Conservation (phyloP, 805 yeast genomes). For the Zygoascus biomembranicola region DNA sequence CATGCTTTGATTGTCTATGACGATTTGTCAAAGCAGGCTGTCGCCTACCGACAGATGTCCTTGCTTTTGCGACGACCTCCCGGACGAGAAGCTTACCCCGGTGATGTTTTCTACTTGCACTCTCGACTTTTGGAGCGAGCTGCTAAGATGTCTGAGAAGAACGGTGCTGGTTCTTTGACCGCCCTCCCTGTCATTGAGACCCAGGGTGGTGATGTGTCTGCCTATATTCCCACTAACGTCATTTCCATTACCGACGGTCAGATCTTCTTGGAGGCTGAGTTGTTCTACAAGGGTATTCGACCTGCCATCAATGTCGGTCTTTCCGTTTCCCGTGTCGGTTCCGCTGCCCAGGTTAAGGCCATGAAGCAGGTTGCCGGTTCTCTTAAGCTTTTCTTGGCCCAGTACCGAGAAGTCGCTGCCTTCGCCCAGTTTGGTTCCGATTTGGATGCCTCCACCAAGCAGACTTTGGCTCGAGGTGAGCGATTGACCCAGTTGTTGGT, state of each 20-base stretch:
- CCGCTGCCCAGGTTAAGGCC: conserved; percentile 99
- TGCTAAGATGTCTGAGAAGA: conserved; percentile 86
- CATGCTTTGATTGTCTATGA: conserved; percentile 96
- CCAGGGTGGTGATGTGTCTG: conserved; percentile 99
- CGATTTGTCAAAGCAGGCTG: conserved; percentile 99
- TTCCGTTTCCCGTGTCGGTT: conserved; percentile 99
- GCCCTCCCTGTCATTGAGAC: conserved; percentile 96
- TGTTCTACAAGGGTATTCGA: conserved; percentile 99
- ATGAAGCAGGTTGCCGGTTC: conserved; percentile 99
- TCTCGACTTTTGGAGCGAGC: conserved; percentile 95
- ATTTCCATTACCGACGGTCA: conserved; percentile 97
- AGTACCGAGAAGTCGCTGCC: conserved; percentile 99
- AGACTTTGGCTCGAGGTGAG: conserved; percentile 99
- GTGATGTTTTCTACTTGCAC: conserved; percentile 94
- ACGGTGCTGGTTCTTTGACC: conserved; percentile 91
- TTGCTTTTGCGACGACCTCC: conserved; percentile 95
- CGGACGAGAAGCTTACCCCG: conserved; percentile 95
- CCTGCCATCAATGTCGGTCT: conserved; percentile 99
- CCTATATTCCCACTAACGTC: conserved; percentile 95
- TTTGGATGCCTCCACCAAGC: conserved; percentile 99
- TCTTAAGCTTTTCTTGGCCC: conserved; percentile 99
- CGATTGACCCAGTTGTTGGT: conserved; percentile 97
- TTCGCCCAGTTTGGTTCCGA: conserved; percentile 99
- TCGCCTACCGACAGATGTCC: conserved; percentile 99
- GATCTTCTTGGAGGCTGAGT: conserved; percentile 98